These are phyloP conservation scores for Collybiopsis luxurians DNA, from an alignment of 768 basidiomycete species.

Conservation along the genomic window DNA sequence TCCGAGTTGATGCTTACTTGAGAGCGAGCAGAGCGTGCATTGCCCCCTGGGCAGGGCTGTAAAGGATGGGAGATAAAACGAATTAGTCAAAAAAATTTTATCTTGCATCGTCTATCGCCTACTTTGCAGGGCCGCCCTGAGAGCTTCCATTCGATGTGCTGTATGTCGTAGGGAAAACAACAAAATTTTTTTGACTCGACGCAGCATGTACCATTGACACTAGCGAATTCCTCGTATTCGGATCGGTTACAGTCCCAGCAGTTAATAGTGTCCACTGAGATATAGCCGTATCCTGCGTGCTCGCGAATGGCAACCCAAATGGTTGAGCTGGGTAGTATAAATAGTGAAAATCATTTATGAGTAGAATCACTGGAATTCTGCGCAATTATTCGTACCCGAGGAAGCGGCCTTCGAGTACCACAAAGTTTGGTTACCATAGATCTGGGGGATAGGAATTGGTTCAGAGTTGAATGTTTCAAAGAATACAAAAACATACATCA, in stretches of 20 bases:
- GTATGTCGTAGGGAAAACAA: constrained; percentile 9
- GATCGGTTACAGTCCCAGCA: neutral
- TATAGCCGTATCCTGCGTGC: neutral
- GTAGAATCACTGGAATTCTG: neutral
- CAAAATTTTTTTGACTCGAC: neutral
- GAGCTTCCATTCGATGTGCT: neutral
- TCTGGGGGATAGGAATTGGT: too few species aligned
- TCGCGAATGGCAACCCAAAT: constrained; percentile 3
- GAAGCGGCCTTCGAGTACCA: too few species aligned
- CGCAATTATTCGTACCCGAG: too few species aligned
- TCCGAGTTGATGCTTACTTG: constrained; percentile 13
- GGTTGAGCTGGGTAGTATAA: neutral
- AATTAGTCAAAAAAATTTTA: neutral
- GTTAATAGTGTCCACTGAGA: constrained; percentile 10
- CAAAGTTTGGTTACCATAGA: too few species aligned
- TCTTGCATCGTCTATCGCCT: neutral
- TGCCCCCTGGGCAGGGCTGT: constrained; percentile 10
- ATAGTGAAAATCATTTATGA: neutral
- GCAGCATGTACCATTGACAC: constrained; percentile 7
- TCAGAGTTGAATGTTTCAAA: too few species aligned
- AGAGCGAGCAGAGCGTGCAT: constrained; percentile 12
- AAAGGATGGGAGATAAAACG: neutral
- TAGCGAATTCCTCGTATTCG: neutral
- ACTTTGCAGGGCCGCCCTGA: neutral
- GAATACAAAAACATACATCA: neutral